Percentiles rank a stretch among this genome's conserved stretches.
These are phyloP conservation scores for Xylariaceae sp. DNA, from an alignment of 2,329 filamentous ascomycete genomes.

Conservation along the genomic window DNA sequence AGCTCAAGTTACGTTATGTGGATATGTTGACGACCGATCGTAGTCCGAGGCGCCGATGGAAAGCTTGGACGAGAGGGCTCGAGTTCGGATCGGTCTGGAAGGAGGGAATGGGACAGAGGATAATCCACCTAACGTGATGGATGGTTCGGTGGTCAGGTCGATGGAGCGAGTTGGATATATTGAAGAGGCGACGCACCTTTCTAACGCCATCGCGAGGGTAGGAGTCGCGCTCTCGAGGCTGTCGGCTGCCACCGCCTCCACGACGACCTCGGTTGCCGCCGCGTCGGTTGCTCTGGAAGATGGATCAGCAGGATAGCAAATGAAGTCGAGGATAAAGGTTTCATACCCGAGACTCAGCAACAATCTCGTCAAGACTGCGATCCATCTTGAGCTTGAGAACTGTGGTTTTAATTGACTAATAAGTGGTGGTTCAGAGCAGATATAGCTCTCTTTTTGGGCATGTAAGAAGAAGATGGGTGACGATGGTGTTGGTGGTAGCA, in stretches of 20 bases:
- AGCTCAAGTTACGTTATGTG: conserved; percentile 39
- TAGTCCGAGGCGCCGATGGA: conserved; percentile 34
- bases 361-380: conserved; percentile 34
- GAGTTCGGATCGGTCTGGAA: conserved; percentile 25
- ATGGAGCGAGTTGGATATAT: conserved; percentile 15
- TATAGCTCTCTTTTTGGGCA: no score
- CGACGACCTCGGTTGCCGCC: conserved; percentile 27
- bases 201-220: conserved; percentile 80
- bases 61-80: conserved; percentile 27
- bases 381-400: conserved; percentile 27
- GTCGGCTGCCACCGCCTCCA: conserved; percentile 19
- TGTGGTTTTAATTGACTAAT: no score
- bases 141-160: conserved; percentile 14
- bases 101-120: conserved; percentile 33
- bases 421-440: no score
- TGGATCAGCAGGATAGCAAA: conserved; percentile 2
- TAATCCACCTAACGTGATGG: conserved; percentile 30
- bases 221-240: conserved; percentile 36
- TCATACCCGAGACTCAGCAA: conserved; percentile 33
- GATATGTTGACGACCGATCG: conserved; percentile 34
- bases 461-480: no score
- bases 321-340: neutral
- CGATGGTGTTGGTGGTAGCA: no score
- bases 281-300: conserved; percentile 21
- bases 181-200: conserved; percentile 61